Percentiles rank a stretch among this genome's conserved stretches.
These are phyloP conservation scores for Paraglomus brasilianum DNA, from an alignment of 192 early-diverging fungal species.

Conservation along the genomic window DNA sequence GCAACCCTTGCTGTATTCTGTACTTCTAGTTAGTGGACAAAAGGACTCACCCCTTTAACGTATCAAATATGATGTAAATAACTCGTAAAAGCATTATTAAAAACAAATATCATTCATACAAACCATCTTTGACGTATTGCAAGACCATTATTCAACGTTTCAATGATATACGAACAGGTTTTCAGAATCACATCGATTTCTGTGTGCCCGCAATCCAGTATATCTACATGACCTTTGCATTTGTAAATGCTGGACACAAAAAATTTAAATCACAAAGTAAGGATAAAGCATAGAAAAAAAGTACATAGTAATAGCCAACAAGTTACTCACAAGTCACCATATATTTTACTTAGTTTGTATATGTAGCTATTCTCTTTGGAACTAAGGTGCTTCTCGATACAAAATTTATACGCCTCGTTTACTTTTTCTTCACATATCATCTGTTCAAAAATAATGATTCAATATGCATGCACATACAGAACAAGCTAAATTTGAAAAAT, in stretches of 20 bases:
- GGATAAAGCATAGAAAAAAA: slow-evolving; percentile 15
- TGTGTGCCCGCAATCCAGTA: slow-evolving; percentile 24
- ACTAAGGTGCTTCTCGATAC: slow-evolving; percentile 14
- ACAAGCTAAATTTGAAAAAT: slow-evolving; percentile 20
- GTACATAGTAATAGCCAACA: slow-evolving; percentile 30
- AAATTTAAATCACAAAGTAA: slow-evolving; percentile 19
- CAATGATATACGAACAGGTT: slow-evolving; percentile 31
- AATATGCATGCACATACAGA: not conserved
- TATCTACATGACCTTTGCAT: slow-evolving; percentile 26
- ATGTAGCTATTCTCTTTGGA: slow-evolving; percentile 31
- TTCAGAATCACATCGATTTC: slow-evolving; percentile 32
- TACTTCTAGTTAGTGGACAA: slow-evolving; percentile 20
- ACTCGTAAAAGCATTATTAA: slow-evolving; percentile 9
- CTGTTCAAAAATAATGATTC: slow-evolving; percentile 28
- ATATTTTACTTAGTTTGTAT: slow-evolving; percentile 29
- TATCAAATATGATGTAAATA: slow-evolving; percentile 24
- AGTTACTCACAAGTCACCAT: slow-evolving; percentile 30
- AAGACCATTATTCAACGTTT: slow-evolving; percentile 14
- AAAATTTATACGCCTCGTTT: slow-evolving; percentile 17
- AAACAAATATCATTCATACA: slow-evolving; percentile 25
- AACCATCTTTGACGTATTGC: slow-evolving; percentile 32
- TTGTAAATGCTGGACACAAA: slow-evolving; percentile 23
- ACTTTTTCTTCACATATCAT: slow-evolving; percentile 12
- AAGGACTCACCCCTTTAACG: slow-evolving; percentile 21
- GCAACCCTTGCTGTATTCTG: slow-evolving; percentile 24